A percentile compares a stretch with the other conserved stretches of the same genome.
Evolutionary conservation across 345 rosid species (phyloP).

Genomic region (Eucalyptus tenuipes): DNA sequence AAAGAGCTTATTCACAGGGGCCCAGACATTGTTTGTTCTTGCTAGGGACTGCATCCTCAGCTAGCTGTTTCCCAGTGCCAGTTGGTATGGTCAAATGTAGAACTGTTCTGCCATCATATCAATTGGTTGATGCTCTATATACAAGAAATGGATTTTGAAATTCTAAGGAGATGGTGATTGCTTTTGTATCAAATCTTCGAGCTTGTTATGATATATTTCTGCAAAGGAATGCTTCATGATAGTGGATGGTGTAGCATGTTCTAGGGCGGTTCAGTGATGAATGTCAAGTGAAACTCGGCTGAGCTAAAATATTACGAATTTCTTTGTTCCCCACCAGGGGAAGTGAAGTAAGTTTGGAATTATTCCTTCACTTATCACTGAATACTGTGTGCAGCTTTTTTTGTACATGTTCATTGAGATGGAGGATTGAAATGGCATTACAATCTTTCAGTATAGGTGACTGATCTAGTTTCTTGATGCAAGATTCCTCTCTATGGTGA

Average conservation of each 20-base stretch:
- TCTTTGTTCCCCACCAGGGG: neutral
- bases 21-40: neutral
- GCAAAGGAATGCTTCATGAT: neutral
- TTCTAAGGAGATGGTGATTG: neutral
- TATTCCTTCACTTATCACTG: neutral
- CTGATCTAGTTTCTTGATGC: neutral
- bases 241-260: neutral
- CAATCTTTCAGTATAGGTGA: neutral
- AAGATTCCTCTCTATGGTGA: neutral
- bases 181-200: neutral
- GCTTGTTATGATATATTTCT: neutral
- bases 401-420: neutral
- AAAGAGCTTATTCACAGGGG: conserved; percentile 8
- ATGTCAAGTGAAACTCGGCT: neutral
- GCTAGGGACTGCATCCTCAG: neutral
- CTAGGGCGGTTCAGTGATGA: neutral
- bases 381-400: neutral
- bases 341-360: neutral
- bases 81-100: conserved; percentile 6
- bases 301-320: neutral
- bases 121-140: neutral
- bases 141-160: neutral
- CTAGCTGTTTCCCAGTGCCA: neutral
- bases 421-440: neutral
- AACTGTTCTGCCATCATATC: conserved; percentile 5